Conservation (phyloP, 2,329 filamentous ascomycete genomes). For the Apiospora phragmitis region DNA sequence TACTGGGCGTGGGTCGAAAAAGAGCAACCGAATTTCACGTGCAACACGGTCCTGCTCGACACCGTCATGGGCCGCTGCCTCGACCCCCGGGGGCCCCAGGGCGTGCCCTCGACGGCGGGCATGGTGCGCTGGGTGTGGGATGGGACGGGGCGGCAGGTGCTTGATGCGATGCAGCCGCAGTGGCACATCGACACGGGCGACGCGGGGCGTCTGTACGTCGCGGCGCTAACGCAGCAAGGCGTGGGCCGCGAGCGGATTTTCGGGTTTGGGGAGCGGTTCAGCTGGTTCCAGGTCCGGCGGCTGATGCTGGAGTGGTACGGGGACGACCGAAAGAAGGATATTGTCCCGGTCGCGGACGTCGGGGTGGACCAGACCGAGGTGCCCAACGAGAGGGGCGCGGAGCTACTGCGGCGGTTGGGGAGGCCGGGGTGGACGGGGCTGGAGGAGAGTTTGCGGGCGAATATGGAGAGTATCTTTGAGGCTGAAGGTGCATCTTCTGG, state of each 20-base stretch:
- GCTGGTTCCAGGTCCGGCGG: conserved; percentile 28
- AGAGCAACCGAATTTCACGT: conserved; percentile 29
- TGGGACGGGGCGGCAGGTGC: conserved; percentile 21
- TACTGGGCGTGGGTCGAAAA: conserved; percentile 34
- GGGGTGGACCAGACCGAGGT: conserved; percentile 33
- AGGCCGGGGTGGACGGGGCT: conserved; percentile 22
- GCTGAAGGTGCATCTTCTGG: background rate
- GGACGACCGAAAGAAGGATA: conserved; percentile 12
- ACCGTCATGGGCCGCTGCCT: conserved; percentile 32
- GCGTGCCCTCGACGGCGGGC: conserved; percentile 32
- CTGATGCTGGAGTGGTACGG: conserved; percentile 32
- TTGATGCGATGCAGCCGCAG: conserved; percentile 28
- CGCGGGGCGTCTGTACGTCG: conserved; percentile 31
- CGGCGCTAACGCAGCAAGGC: conserved; percentile 25
- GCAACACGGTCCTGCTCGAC: conserved; percentile 34
- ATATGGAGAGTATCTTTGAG: conserved; percentile 21
- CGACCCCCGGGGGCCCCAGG: conserved; percentile 28
- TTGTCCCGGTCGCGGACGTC: conserved; percentile 23
- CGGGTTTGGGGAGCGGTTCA: conserved; percentile 32
- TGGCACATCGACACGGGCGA: conserved; percentile 33
- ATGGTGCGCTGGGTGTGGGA: conserved; percentile 34
- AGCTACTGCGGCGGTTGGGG: conserved; percentile 21
- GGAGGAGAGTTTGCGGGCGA: conserved; percentile 24
- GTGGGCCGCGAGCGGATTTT: conserved; percentile 33
- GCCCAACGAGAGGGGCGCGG: conserved; percentile 26